Base-by-base conservation (phyloP, 1,139 yeast genomes). In the Yamadazyma taylorii region DNA sequence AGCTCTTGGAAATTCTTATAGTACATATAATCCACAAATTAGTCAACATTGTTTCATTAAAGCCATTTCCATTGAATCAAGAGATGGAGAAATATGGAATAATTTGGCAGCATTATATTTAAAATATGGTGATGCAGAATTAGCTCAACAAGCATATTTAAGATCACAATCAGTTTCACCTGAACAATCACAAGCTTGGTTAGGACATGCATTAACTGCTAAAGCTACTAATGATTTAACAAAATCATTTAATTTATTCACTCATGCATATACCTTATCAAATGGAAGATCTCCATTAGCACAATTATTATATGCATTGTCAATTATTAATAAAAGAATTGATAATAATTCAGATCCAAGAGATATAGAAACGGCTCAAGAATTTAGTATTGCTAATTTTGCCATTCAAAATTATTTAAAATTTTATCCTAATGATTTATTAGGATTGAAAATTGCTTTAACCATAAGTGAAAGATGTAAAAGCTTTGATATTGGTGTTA, bases 41-140 rank as follows among this genome's bases (percentile, higher is more conserved):
- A 72, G 97, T 0, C 99, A 92, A 57, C 98, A 92, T 60, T 88
- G 97, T 56, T 87, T 85, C 51, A 85, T 94, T 48, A 84, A 87
- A 45, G 92, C 97, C 0, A 64, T 81, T 2, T 72, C 87, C 0
- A 61, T 88, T 31, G 83, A 85, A 37, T 76, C 85, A 3, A 76
- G 79, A 40, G 87, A 86, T 45, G 77, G 84, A 1, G 64, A 65
- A 16, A 75, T 83, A 5, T 92, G 97, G 97, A 75, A 81, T 13
- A 87, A 88, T 49, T 66, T 92, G 41, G 97, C 96, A 0, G 75
- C 85, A 5, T 66, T 92, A 28, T 90, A 86, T 48, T 64, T 90
- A 43, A 69, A 77, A 33, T 72, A 74, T 43, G 83, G 82, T 4
- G 97, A 90, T 54, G 51, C 71, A 5, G 81, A 77, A 36, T 72